A percentile compares a stretch with the other conserved stretches of the same genome.
Evolutionary conservation across 2,329 filamentous ascomycete genomes (phyloP).

Genomic region (Verticillium nonalfalfae): DNA sequence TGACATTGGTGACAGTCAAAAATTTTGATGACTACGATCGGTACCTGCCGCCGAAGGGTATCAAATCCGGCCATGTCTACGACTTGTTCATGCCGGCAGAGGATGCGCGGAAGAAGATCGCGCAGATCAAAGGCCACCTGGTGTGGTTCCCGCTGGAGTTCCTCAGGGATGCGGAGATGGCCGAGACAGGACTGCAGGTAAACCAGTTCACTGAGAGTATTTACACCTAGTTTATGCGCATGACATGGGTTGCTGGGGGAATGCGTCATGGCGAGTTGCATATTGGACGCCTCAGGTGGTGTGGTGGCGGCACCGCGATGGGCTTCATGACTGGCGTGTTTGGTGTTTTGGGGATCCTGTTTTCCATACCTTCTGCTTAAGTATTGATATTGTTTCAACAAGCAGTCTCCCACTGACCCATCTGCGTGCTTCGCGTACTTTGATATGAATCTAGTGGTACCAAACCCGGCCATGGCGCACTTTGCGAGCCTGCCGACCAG

Average conservation of each 20-base stretch:
- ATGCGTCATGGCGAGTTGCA: no score
- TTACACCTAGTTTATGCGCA: slow-evolving; percentile 49
- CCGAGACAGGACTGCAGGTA: slow-evolving; percentile 78
- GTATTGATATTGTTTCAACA: no score
- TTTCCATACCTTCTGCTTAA: no score
- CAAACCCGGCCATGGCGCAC: neutral
- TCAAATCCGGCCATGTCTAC: slow-evolving; percentile 82
- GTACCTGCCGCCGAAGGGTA: slow-evolving; percentile 63
- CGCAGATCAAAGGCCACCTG: slow-evolving; percentile 73
- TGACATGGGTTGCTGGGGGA: neutral
- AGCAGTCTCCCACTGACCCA: no score
- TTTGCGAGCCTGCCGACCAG: neutral
- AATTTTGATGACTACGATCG: slow-evolving; percentile 85
- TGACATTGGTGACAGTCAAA: slow-evolving; percentile 49
- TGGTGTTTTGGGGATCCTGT: no score
- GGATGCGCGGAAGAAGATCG: slow-evolving; percentile 69
- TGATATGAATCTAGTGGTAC: no score
- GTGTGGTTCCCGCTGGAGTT: slow-evolving; percentile 96
- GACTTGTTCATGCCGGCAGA: slow-evolving; percentile 68
- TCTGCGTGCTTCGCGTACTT: no score
- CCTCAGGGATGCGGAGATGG: slow-evolving; percentile 78
- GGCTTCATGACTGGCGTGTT: no score
- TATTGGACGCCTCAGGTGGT: no score
- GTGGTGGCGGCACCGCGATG: no score
- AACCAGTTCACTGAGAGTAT: slow-evolving; percentile 85